Evolutionary conservation across 441 rosid species (phyloP).

Genomic region (Sinapis alba): DNA sequence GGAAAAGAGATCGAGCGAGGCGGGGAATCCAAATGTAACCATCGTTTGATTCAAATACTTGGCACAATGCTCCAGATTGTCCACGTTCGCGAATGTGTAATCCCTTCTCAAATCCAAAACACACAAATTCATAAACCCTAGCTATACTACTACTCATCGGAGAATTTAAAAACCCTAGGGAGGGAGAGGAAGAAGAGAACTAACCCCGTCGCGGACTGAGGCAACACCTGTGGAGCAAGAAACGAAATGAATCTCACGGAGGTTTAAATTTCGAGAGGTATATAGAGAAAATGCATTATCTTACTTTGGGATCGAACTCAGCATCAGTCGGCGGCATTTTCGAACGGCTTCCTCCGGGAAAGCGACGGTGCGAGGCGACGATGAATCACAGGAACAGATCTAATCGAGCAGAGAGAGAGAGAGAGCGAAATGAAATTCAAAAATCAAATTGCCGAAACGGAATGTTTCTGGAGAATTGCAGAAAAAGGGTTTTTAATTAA

Average conservation of each 20-base stretch:
- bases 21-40: conserved; percentile 92
- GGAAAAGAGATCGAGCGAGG: conserved; percentile 93
- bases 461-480: conserved; percentile 41
- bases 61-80: conserved; percentile 87
- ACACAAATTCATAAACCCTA: not conserved
- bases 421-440: conserved; percentile 23
- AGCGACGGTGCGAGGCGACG: not conserved
- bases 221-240: conserved; percentile 36
- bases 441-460: conserved; percentile 40
- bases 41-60: conserved; percentile 96
- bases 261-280: not conserved
- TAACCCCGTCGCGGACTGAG: conserved; percentile 55
- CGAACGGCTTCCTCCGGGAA: not conserved
- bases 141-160: not conserved
- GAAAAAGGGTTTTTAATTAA: conserved; percentile 4
- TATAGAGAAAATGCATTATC: not conserved
- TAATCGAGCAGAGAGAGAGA: conserved; percentile 27
- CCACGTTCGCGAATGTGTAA: conserved; percentile 67
- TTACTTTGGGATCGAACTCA: conserved; percentile 60
- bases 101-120: conserved; percentile 47
- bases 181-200: conserved; percentile 14
- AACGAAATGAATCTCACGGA: not conserved
- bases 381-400: conserved; percentile 21
- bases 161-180: conserved; percentile 5
- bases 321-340: conserved; percentile 58